Evolutionary conservation across 805 yeast genomes (phyloP).

Genomic region (Teunomyces tritomae): DNA sequence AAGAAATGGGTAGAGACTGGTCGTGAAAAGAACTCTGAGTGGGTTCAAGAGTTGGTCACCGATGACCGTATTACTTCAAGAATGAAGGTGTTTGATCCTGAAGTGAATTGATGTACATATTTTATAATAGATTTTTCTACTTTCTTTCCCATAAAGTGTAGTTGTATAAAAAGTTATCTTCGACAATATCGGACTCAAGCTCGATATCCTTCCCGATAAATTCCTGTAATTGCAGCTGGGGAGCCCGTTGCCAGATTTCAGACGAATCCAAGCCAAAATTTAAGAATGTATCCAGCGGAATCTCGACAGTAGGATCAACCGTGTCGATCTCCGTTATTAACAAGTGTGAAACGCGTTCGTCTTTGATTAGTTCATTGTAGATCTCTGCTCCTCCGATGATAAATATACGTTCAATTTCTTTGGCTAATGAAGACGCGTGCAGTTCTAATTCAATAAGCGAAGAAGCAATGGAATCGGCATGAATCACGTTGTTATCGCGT

Average conservation of each 20-base stretch:
- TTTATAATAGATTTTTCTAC: background rate
- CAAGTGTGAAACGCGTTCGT: constrained; percentile 48
- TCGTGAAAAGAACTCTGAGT: constrained; percentile 72
- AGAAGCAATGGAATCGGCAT: constrained; percentile 27
- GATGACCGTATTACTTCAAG: constrained; percentile 65
- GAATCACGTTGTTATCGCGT: constrained; percentile 23
- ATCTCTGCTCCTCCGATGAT: constrained; percentile 93
- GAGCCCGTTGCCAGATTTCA: constrained; percentile 35
- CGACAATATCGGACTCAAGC: constrained; percentile 30
- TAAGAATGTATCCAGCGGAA: constrained; percentile 73
- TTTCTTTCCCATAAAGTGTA: constrained; percentile 57
- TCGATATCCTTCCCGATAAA: constrained; percentile 37
- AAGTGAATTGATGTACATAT: constrained; percentile 3
- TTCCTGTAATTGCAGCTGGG: constrained; percentile 32
- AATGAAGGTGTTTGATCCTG: constrained; percentile 46
- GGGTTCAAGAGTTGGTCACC: constrained; percentile 73
- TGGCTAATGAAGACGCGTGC: constrained; percentile 42
- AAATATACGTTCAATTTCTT: constrained; percentile 55
- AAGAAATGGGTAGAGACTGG: constrained; percentile 77
- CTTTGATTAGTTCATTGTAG: constrained; percentile 55
- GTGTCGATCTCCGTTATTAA: constrained; percentile 65
- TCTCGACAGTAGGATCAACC: constrained; percentile 23
- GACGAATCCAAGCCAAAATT: constrained; percentile 24
- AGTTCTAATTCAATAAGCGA: constrained; percentile 19
- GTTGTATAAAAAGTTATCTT: constrained; percentile 47